Evolutionary conservation across 1,284 basidiomycete genomes (phyloP).

Genomic region (Leccinum fuscescens): DNA sequence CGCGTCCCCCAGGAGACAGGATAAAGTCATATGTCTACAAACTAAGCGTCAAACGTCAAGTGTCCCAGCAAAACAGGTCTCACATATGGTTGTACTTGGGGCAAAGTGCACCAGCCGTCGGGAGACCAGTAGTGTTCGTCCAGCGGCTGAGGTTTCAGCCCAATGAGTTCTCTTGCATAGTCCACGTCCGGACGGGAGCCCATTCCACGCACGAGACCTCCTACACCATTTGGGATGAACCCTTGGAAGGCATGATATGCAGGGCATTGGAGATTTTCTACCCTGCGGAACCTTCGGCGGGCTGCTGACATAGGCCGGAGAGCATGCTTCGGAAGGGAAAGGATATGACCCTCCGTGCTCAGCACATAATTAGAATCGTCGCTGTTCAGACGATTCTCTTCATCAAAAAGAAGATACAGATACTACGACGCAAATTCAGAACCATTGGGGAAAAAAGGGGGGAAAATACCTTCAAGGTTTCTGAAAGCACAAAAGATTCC

Average conservation of each 20-base stretch:
- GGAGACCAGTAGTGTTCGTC: slow-evolving; percentile 62
- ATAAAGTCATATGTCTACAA: slow-evolving; percentile 72
- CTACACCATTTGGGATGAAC: slow-evolving; percentile 33
- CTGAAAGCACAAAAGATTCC: slow-evolving; percentile 90
- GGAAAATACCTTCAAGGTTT: slow-evolving; percentile 75
- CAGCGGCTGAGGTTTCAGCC: slow-evolving; percentile 44
- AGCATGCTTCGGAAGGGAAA: slow-evolving; percentile 58
- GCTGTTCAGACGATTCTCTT: slow-evolving; percentile 69
- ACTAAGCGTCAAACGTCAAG: slow-evolving; percentile 8
- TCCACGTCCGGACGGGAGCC: slow-evolving; percentile 72
- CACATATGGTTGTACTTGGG: slow-evolving; percentile 74
- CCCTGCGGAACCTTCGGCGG: slow-evolving; percentile 60
- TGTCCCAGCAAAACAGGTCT: slow-evolving; percentile 15
- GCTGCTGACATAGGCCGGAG: slow-evolving; percentile 55
- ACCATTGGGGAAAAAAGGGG: background rate
- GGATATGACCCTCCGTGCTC: slow-evolving; percentile 92
- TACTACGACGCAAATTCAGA: slow-evolving; percentile 52
- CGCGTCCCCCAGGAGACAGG: slow-evolving; percentile 56
- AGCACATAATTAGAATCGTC: slow-evolving; percentile 84
- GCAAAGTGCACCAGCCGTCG: slow-evolving; percentile 71
- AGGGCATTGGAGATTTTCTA: slow-evolving; percentile 73
- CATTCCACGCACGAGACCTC: slow-evolving; percentile 62
- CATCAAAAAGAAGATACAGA: slow-evolving; percentile 88
- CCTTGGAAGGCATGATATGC: slow-evolving; percentile 52
- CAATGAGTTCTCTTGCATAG: slow-evolving; percentile 70